Evolutionary conservation across 345 rosid genomes (phyloP).

Genomic region (Citrus mangshanensis): DNA sequence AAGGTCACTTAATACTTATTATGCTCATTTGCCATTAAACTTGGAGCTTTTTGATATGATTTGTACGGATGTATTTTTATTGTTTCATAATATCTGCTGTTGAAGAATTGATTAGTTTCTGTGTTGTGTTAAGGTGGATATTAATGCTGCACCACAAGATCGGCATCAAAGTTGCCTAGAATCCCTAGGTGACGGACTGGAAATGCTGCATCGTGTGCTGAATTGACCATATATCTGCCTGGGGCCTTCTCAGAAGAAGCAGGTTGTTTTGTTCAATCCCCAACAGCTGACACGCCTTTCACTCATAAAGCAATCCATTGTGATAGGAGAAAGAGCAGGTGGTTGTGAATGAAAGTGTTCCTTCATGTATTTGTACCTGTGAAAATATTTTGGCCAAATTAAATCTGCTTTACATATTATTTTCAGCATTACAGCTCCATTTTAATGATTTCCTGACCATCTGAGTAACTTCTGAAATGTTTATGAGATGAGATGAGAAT

Average conservation of each 20-base stretch:
- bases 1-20: too few relatives aligned
- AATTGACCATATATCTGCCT: constrained; percentile 83
- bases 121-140: constrained; percentile 61
- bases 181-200: constrained; percentile 77
- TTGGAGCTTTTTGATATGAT: background rate
- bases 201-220: constrained; percentile 85
- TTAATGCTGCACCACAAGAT: constrained; percentile 76
- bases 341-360: background rate
- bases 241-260: constrained; percentile 83
- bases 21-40: background rate
- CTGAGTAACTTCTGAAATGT: background rate
- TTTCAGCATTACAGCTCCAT: background rate
- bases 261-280: constrained; percentile 40
- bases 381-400: background rate
- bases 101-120: background rate
- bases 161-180: constrained; percentile 83
- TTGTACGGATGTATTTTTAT: background rate
- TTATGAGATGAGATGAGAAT: constrained; percentile 58
- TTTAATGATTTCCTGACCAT: background rate
- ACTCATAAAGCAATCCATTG: background rate
- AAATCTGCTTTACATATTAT: background rate
- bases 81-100: background rate
- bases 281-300: background rate
- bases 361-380: background rate
- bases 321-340: background rate